Conservation (phyloP, 208 protist species). For the Porcisia deanei region DNA sequence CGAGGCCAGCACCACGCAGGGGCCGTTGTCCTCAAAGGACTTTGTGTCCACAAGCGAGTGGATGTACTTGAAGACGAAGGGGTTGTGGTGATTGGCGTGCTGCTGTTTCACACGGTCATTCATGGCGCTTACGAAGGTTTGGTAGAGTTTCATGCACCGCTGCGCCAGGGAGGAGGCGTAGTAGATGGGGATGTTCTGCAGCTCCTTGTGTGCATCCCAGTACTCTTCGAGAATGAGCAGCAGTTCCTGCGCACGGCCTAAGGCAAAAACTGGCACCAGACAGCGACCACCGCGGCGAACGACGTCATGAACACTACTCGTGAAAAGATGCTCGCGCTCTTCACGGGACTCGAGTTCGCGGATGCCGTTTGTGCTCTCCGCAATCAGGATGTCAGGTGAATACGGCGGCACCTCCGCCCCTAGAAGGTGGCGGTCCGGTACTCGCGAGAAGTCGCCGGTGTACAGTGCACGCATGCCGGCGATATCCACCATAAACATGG, state of each 20-base stretch:
- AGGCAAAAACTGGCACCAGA: slow-evolving; percentile 98
- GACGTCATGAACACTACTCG: slow-evolving; percentile 91
- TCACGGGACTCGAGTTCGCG: slow-evolving; percentile 93
- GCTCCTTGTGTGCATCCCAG: slow-evolving; percentile 96
- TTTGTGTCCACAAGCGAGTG: slow-evolving; percentile 88
- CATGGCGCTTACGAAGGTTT: slow-evolving; percentile 98
- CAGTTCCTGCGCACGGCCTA: slow-evolving; percentile 98
- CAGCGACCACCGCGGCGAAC: slow-evolving; percentile 94
- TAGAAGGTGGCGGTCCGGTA: slow-evolving; percentile 98
- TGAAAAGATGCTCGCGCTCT: slow-evolving; percentile 97
- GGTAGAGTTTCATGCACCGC: slow-evolving; percentile 98
- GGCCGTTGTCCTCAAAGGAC: slow-evolving; percentile 93
- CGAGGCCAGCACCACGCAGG: slow-evolving; percentile 94
- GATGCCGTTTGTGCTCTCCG: slow-evolving; percentile 99
- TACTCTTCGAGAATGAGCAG: slow-evolving; percentile 99
- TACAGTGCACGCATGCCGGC: slow-evolving; percentile 97
- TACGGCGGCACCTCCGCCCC: slow-evolving; percentile 95
- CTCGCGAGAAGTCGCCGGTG: slow-evolving; percentile 98
- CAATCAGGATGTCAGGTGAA: slow-evolving; percentile 97
- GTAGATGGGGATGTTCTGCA: slow-evolving; percentile 98
- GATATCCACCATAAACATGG: slow-evolving; percentile 99
- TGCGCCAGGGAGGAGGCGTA: slow-evolving; percentile 98
- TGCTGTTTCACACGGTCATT: slow-evolving; percentile 95
- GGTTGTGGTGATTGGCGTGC: slow-evolving; percentile 93
- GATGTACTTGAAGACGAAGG: slow-evolving; percentile 98